Evolutionary conservation across 768 basidiomycete species (phyloP), one percentile per base, ranked within the genome.

Genomic region (Lactarius sanguifluus): DNA sequence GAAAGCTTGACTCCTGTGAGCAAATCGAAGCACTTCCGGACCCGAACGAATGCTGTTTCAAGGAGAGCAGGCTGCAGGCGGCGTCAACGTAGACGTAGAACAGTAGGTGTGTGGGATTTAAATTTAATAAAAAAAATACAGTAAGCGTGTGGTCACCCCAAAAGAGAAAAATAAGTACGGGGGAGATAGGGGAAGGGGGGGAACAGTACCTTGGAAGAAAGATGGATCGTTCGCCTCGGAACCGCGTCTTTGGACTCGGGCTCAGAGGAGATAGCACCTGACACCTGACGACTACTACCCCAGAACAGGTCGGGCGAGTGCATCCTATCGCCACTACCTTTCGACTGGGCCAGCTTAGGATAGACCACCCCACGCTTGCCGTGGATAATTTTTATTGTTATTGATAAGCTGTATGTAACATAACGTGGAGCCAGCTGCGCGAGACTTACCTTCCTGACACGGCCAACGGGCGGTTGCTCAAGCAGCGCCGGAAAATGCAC

Each of bases 281-380:
- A 64, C 62, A 80, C 73, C 16, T 45, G 71, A 45, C 66, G 72
- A 59, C 69, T 73, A 59, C 69, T 73, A 54, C 69, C 71, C 81
- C 81, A 82, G 67, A 71, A 77, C 43, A 80, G 71, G 67, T 81
- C 81, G 30, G 72, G 72, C n/a, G 74, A 79, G 25, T 64, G 67
- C 62, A 62, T 72, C 57, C 79, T 73, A 67, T 77, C 74, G 10
- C 74, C 73, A 50, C 50, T 65, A 58, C 76, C 78, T 65, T 77
- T 80, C 40, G 72, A 71, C 65, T 81, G 80, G 18, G 80, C 80
- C 61, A 81, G 77, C 62, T 72, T 77, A 34, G 81, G 81, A 64
- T 81, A 81, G 25, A 73, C 71, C 15, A 77, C 59, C 63, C 71
- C 75, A 59, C 65, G 62, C 76, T 75, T 64, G 54, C 34, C 36